These are phyloP conservation scores for Ustilago nuda DNA, from an alignment of 1,284 basidiomycete genomes.

Conservation along the genomic window DNA sequence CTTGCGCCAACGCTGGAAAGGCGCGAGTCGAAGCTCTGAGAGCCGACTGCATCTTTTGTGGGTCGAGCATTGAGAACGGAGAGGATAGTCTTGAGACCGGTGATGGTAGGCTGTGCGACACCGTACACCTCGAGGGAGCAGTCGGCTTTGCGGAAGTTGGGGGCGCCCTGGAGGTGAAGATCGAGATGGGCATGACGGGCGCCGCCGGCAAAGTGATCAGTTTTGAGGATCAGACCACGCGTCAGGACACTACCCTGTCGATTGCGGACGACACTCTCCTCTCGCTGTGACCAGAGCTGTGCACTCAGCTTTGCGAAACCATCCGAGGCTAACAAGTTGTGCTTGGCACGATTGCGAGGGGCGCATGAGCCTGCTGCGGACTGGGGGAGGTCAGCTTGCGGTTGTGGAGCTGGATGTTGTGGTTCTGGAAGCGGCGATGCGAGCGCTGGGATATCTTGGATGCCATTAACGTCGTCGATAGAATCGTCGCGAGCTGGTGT, in stretches of 20 bases:
- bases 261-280: slow-evolving; percentile 80
- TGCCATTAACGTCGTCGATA: slow-evolving; percentile 7
- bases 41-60: slow-evolving; percentile 17
- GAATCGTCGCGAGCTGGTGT: slow-evolving; percentile 4
- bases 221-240: slow-evolving; percentile 91
- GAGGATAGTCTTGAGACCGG: slow-evolving; percentile 90
- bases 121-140: slow-evolving; percentile 71
- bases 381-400: slow-evolving; percentile 5
- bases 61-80: slow-evolving; percentile 77
- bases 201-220: slow-evolving; percentile 71
- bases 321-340: slow-evolving; percentile 40
- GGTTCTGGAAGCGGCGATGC: slow-evolving; percentile 39
- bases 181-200: slow-evolving; percentile 73
- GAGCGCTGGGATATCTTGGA: slow-evolving; percentile 33
- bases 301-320: slow-evolving; percentile 43
- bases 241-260: slow-evolving; percentile 87
- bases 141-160: slow-evolving; percentile 84
- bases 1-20: slow-evolving; percentile 13
- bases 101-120: slow-evolving; percentile 88
- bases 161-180: slow-evolving; percentile 88
- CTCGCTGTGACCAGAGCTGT: slow-evolving; percentile 51
- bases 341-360: slow-evolving; percentile 25
- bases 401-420: slow-evolving; percentile 14
- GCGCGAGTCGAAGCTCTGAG: slow-evolving; percentile 32
- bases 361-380: slow-evolving; percentile 6